Conservation (phyloP, 192 early-diverging fungal genomes). For the Nowakowskiella sp. region DNA sequence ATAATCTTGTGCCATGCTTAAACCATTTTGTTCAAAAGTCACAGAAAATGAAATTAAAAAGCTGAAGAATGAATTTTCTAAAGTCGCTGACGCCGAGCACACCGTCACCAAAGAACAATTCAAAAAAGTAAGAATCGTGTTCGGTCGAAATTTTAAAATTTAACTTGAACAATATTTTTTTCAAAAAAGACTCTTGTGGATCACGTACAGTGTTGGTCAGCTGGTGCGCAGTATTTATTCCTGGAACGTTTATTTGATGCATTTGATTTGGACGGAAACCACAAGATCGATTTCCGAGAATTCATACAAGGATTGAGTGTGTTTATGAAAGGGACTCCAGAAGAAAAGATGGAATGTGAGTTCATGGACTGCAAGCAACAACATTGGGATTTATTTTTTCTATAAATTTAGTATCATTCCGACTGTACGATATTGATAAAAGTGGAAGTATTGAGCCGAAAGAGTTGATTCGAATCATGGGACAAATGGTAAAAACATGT, state of each 20-base stretch:
- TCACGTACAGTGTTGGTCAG: constrained; percentile 46
- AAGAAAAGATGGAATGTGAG: constrained; percentile 68
- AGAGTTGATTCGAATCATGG: constrained; percentile 64
- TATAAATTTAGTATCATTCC: constrained; percentile 67
- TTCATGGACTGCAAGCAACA: constrained; percentile 9
- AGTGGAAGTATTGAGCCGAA: constrained; percentile 64
- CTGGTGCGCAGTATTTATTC: constrained; percentile 58
- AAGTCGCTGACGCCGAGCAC: constrained; percentile 25
- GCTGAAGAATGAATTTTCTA: constrained; percentile 28
- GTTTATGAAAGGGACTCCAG: constrained; percentile 69
- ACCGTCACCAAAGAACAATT: constrained; percentile 63
- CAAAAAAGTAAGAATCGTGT: constrained; percentile 43
- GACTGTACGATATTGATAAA: constrained; percentile 71
- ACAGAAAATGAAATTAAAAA: constrained; percentile 34
- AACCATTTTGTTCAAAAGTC: constrained; percentile 38
- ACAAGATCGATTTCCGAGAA: constrained; percentile 56
- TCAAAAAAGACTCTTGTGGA: constrained; percentile 41
- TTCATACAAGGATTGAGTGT: constrained; percentile 55
- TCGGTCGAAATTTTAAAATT: constrained; percentile 1
- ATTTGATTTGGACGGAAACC: constrained; percentile 61
- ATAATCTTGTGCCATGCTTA: not conserved
- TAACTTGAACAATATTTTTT: not conserved
- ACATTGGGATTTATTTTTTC: not conserved
- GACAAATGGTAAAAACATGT: constrained; percentile 53
- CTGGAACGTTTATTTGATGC: constrained; percentile 68